Conservation (phyloP, 768 basidiomycete genomes). For the Flagelloscypha sp. region DNA sequence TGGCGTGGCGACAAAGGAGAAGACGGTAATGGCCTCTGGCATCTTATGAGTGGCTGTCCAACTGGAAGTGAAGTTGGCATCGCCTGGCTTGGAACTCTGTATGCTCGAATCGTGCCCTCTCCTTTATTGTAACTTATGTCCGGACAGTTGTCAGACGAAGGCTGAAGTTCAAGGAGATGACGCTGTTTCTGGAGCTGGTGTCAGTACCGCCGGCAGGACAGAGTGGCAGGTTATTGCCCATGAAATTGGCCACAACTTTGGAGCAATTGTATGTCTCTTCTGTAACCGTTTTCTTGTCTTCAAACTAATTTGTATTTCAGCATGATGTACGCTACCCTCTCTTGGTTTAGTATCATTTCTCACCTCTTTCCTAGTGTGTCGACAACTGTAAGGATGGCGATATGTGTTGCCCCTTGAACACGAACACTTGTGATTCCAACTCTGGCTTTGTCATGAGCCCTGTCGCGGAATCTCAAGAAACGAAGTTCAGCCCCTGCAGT, state of each 20-base stretch:
- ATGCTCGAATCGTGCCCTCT: constrained; percentile 17
- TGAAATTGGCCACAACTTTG: constrained; percentile 84
- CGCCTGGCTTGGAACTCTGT: constrained; percentile 80
- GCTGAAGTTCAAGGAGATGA: constrained; percentile 35
- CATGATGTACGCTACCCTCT: constrained; percentile 40
- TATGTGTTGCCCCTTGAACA: constrained; percentile 63
- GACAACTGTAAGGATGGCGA: constrained; percentile 49
- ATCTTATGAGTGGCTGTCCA: constrained; percentile 78
- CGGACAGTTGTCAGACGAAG: constrained; percentile 43
- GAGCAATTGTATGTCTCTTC: constrained; percentile 61
- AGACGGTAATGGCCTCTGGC: constrained; percentile 81
- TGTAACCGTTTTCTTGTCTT: constrained; percentile 6
- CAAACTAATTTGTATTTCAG: constrained; percentile 25
- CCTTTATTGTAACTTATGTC: constrained; percentile 5
- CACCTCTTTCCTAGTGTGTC: constrained; percentile 40
- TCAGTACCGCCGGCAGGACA: constrained; percentile 65
- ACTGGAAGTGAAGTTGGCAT: constrained; percentile 81
- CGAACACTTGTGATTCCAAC: constrained; percentile 52
- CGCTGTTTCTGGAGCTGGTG: constrained; percentile 76
- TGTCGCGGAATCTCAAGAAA: constrained; percentile 55
- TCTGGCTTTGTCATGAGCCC: constrained; percentile 80
- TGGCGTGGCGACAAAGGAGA: constrained; percentile 70
- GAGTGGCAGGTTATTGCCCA: constrained; percentile 83
- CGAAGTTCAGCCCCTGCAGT: constrained; percentile 67
- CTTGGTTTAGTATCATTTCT: constrained; percentile 6